Evolutionary conservation across 2,329 filamentous ascomycete genomes (phyloP), one percentile per base, ranked within the genome.

Genomic region (Apiospora aurea): DNA sequence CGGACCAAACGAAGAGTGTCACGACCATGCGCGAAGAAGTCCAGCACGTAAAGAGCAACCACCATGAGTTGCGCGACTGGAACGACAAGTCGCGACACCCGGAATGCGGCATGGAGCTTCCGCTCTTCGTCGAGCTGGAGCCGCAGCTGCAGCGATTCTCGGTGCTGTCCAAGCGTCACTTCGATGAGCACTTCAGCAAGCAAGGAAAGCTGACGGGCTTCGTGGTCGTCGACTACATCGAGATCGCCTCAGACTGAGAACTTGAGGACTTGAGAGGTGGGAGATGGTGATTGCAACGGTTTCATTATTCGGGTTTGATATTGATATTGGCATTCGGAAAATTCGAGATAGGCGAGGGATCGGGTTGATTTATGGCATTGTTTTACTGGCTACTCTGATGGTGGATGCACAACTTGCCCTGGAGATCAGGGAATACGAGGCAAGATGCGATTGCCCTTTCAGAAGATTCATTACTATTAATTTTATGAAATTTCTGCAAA

Each of bases 121-220:
- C 49, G 49, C 49, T 53, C 49, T 53, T 53, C 49, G 24, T 26
- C n/a, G 11, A 13, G 4, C 24, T 53, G n/a, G 49, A 53, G 11
- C 10, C 18, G 13, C 11, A 7, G n/a, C 2, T 53, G 1, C 4
- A 53, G 0, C 10, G 26, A 14, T 14, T 29, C 11, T 53, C 49
- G 10, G 49, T 53, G 10, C 49, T 53, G 24, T 53, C 49, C 49
- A 11, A 14, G 8, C n/a, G 10, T 14, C 49, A 53, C 49, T 53
- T 53, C 10, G 11, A 53, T 5, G 49, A 14, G 4, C 24, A 53
- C 11, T 26, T 53, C 10, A 53, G 11, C 2, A 21, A 26, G 49
- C 49, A 53, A n/a, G 49, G 49, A 26, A 26, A 14, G 49, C 24
- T 53, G 49, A 53, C 49, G 49, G 49, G 49, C n/a, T 53, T 53